Evolutionary conservation across 176 grass and related monocot species (phyloP).

Genomic region (Aegilops bicornis): DNA sequence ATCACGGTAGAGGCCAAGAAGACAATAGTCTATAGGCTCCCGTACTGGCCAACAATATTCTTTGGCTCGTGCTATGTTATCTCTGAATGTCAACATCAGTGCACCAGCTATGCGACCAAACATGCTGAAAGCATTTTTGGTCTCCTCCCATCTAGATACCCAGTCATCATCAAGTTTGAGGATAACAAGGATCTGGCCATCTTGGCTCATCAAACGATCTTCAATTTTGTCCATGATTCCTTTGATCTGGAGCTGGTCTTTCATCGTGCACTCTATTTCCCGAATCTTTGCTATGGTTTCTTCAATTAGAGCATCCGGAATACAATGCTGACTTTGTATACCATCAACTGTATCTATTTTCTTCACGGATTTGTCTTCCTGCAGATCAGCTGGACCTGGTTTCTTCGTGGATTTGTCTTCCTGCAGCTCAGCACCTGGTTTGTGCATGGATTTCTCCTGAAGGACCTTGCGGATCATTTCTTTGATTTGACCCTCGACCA

Average conservation of each 20-base stretch:
- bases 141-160: neutral
- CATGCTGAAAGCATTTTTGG: neutral
- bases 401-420: neutral
- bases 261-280: neutral
- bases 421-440: neutral
- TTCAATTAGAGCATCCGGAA: neutral
- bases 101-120: neutral
- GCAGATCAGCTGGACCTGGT: too few relatives aligned
- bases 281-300: neutral
- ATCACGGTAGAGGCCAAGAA: neutral
- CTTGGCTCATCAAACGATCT: accelerated
- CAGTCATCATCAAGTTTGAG: neutral
- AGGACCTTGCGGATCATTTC: constrained; percentile 3
- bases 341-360: accelerated
- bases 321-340: neutral
- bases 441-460: neutral
- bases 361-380: too few relatives aligned
- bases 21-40: neutral
- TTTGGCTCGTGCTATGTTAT: neutral
- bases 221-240: neutral
- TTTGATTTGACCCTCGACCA: neutral
- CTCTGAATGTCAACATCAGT: neutral
- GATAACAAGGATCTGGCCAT: neutral
- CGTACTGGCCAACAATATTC: neutral
- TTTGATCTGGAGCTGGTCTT: neutral